Evolutionary conservation across 2,329 filamentous ascomycete species (phyloP).

Genomic region (Hypomyces rosellus): DNA sequence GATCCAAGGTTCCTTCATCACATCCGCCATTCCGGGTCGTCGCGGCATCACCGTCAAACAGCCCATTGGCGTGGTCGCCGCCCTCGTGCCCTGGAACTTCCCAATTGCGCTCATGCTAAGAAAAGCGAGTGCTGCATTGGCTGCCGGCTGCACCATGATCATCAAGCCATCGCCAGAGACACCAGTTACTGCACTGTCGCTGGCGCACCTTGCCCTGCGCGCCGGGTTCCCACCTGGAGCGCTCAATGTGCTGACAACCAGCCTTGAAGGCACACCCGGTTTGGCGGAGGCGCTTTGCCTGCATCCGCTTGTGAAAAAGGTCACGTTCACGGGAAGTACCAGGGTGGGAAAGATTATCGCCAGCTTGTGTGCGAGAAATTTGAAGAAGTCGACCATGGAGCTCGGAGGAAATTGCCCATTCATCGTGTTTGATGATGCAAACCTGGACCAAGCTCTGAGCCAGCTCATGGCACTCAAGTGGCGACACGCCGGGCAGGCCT

Average conservation of each 20-base stretch:
- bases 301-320: slow-evolving; percentile 47
- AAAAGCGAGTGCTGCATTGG: slow-evolving; percentile 50
- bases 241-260: slow-evolving; percentile 47
- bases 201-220: slow-evolving; percentile 60
- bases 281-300: slow-evolving; percentile 42
- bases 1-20: slow-evolving; percentile 52
- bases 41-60: slow-evolving; percentile 64
- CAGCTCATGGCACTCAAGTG: slow-evolving; percentile 62
- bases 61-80: slow-evolving; percentile 29
- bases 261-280: slow-evolving; percentile 36
- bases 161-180: slow-evolving; percentile 69
- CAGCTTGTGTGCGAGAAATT: slow-evolving; percentile 49
- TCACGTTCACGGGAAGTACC: slow-evolving; percentile 73
- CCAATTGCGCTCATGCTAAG: slow-evolving; percentile 44
- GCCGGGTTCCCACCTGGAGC: slow-evolving; percentile 73
- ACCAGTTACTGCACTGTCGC: slow-evolving; percentile 62
- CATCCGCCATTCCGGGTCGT: slow-evolving; percentile 54
- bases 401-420: slow-evolving; percentile 64
- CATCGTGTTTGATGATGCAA: slow-evolving; percentile 62
- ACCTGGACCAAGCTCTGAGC: slow-evolving; percentile 57
- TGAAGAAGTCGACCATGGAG: slow-evolving; percentile 64
- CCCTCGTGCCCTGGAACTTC: slow-evolving; percentile 51
- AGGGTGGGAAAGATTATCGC: slow-evolving; percentile 61
- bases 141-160: slow-evolving; percentile 71
- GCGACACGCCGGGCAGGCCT: slow-evolving; percentile 66